These are phyloP conservation scores for Chamaecrista fasciculata DNA, from an alignment of 306 rosid species.

Conservation along the genomic window DNA sequence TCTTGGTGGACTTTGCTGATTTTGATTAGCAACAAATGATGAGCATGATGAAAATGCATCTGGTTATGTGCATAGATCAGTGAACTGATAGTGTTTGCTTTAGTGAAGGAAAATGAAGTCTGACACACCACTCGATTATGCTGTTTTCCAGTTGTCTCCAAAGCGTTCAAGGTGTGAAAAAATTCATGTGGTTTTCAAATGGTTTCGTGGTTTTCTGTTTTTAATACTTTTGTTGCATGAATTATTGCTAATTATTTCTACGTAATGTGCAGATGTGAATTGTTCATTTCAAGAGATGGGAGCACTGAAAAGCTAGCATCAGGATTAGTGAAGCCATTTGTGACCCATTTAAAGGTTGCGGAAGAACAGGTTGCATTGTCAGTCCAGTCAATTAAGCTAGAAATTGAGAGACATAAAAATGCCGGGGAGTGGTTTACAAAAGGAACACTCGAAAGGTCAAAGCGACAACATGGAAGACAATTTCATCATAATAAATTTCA, in stretches of 20 bases:
- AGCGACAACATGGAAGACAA: not conserved
- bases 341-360: constrained; percentile 76
- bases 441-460: constrained; percentile 95
- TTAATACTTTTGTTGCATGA: constrained; percentile 3
- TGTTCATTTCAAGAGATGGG: constrained; percentile 72
- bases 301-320: constrained; percentile 83
- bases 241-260: constrained; percentile 11
- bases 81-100: constrained; percentile 33
- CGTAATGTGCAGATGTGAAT: constrained; percentile 66
- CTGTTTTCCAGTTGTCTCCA: constrained; percentile 86
- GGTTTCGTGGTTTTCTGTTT: constrained; percentile 3
- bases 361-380: constrained; percentile 84
- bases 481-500: not conserved
- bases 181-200: constrained; percentile 18
- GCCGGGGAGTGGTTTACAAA: constrained; percentile 83
- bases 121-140: constrained; percentile 86
- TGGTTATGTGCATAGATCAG: constrained; percentile 43
- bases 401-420: constrained; percentile 58
- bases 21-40: constrained; percentile 16
- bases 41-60: constrained; percentile 22
- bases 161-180: constrained; percentile 69
- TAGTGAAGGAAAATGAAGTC: constrained; percentile 71
- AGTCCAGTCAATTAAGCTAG: constrained; percentile 75
- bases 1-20: constrained; percentile 26
- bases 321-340: constrained; percentile 84